Percentiles rank a stretch among this genome's conserved stretches.
Conservation (phyloP, 2,329 filamentous ascomycete genomes). For the Thermomyces lanuginosus region DNA sequence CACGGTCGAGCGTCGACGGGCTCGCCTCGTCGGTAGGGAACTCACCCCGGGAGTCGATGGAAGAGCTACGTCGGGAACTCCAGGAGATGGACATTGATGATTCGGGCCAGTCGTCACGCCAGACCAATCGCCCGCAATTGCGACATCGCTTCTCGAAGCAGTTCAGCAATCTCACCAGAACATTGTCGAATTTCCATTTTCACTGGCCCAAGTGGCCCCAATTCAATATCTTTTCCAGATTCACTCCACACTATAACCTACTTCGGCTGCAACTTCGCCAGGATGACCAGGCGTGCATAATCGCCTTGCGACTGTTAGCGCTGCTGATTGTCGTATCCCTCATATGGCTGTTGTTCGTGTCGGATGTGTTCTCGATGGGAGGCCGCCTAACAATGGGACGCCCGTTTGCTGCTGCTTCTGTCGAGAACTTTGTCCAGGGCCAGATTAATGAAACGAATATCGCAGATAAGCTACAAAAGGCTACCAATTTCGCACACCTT, state of each 20-base stretch:
- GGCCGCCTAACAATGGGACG: constrained; percentile 47
- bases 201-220: too few relatives aligned
- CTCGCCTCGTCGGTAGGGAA: constrained; percentile 38
- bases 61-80: constrained; percentile 61
- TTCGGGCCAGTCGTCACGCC: constrained; percentile 25
- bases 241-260: constrained; percentile 24
- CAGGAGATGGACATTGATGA: constrained; percentile 81
- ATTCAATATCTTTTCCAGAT: constrained; percentile 28
- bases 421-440: constrained; percentile 58
- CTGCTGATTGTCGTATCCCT: constrained; percentile 59
- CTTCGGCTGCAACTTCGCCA: constrained; percentile 20
- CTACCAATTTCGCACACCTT: constrained; percentile 74
- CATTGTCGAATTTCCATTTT: constrained; percentile 41
- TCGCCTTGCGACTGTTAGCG: constrained; percentile 58
- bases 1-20: constrained; percentile 45
- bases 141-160: constrained; percentile 39
- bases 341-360: constrained; percentile 72
- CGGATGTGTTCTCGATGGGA: constrained; percentile 59
- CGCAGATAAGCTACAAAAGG: constrained; percentile 55
- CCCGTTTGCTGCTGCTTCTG: constrained; percentile 68
- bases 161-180: constrained; percentile 39
- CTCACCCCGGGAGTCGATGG: constrained; percentile 38
- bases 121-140: constrained; percentile 23
- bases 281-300: constrained; percentile 42
- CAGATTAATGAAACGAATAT: constrained; percentile 55